These are phyloP conservation scores for Corynascus novoguineensis DNA, from an alignment of 495 filamentous ascomycete genomes.

Conservation along the genomic window DNA sequence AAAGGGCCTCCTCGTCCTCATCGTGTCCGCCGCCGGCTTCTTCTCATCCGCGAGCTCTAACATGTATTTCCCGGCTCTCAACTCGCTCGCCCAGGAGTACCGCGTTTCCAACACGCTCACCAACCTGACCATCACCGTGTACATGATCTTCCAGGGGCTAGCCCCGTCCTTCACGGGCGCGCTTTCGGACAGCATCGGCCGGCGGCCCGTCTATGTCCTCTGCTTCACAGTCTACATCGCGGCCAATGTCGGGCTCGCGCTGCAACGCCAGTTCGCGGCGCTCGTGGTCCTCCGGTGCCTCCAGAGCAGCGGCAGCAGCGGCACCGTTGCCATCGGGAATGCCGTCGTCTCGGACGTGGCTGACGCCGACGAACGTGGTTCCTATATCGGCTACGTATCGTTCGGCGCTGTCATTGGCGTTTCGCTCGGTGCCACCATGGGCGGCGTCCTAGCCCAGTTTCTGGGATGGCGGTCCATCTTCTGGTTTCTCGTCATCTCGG, in stretches of 20 bases:
- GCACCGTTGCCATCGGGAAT: constrained; percentile 48
- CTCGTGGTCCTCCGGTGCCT: constrained; percentile 51
- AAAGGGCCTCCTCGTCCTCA: constrained; percentile 57
- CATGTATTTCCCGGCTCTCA: constrained; percentile 70
- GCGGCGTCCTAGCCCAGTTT: constrained; percentile 48
- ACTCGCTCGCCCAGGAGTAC: constrained; percentile 48
- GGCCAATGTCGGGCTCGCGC: constrained; percentile 52
- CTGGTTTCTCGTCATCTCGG: constrained; percentile 51
- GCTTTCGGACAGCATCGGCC: constrained; percentile 50
- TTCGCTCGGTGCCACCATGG: constrained; percentile 39
- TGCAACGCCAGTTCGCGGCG: constrained; percentile 44
- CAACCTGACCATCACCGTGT: constrained; percentile 60
- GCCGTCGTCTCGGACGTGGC: constrained; percentile 53
- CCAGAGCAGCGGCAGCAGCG: constrained; percentile 51
- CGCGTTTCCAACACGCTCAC: constrained; percentile 49
- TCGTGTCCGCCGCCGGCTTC: constrained; percentile 55
- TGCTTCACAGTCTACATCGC: constrained; percentile 52
- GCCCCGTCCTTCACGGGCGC: constrained; percentile 53
- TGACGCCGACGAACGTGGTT: constrained; percentile 48
- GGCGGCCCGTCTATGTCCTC: constrained; percentile 51
- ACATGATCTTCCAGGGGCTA: constrained; percentile 55
- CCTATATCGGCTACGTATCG: constrained; percentile 38
- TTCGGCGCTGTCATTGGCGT: constrained; percentile 36
- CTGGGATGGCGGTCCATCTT: constrained; percentile 51
- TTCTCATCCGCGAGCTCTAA: constrained; percentile 64